phyloP scores from a whole-genome alignment of 331 rosid species.

The Malus hybrid region DNA sequence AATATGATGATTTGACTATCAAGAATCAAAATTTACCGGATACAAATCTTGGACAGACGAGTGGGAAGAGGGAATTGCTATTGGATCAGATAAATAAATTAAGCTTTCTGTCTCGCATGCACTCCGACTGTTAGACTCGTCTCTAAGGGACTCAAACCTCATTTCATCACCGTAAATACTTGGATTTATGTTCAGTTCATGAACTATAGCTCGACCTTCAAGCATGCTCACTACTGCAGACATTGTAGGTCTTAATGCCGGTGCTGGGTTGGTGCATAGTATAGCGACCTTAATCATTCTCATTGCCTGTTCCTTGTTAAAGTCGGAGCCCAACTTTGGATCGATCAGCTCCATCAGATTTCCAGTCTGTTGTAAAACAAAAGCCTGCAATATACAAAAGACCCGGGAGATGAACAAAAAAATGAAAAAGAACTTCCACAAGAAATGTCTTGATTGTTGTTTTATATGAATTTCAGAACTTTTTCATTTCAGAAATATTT shows the following conservation, averaged over 20 bases:
- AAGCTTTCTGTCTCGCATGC: no score
- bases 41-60: no score
- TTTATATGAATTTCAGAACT: background rate
- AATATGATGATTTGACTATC: background rate
- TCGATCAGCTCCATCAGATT: conserved; percentile 32
- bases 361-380: conserved; percentile 12
- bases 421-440: background rate
- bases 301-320: conserved; percentile 27
- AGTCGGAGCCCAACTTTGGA: conserved; percentile 21
- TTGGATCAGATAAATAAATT: no score
- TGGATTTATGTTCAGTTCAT: conserved; percentile 3
- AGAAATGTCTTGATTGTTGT: background rate
- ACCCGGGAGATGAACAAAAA: background rate
- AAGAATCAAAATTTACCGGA: background rate
- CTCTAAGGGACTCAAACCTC: background rate
- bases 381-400: conserved; percentile 23
- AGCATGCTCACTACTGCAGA: conserved; percentile 33
- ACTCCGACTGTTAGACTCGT: no score
- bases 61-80: no score
- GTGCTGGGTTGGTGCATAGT: conserved; percentile 25
- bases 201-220: conserved; percentile 15
- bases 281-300: conserved; percentile 33
- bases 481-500: background rate
- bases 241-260: conserved; percentile 34
- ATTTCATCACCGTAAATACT: conserved; percentile 8